phyloP scores from a whole-genome alignment of 176 grass and related monocot species.

The Hyparrhenia diplandra region DNA sequence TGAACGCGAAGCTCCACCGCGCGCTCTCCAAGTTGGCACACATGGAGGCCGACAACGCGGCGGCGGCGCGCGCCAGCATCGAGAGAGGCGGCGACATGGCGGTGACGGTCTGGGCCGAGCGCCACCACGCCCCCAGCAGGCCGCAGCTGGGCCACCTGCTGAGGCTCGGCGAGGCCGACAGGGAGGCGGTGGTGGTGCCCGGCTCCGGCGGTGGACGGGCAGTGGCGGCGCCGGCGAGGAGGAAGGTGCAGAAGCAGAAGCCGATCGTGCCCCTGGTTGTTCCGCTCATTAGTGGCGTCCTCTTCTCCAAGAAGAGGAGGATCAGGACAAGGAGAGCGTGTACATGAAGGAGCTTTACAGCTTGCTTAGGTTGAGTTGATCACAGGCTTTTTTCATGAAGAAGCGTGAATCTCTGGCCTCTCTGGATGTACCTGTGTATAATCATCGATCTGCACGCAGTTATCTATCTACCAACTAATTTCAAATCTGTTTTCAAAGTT shows the following conservation, averaged over 20 bases:
- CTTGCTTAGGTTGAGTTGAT: slow-evolving; percentile 44
- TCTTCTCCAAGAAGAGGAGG: slow-evolving; percentile 55
- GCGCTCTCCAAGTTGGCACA: slow-evolving; percentile 55
- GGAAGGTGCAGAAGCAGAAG: slow-evolving; percentile 68
- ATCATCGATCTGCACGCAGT: not conserved
- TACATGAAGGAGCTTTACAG: slow-evolving; percentile 68
- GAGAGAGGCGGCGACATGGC: slow-evolving; percentile 16
- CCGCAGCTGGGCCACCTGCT: slow-evolving; percentile 40
- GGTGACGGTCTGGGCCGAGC: slow-evolving; percentile 24
- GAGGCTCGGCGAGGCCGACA: slow-evolving; percentile 36
- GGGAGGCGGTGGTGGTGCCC: slow-evolving; percentile 23
- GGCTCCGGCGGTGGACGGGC: not conserved
- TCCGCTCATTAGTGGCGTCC: slow-evolving; percentile 44
- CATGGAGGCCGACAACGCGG: slow-evolving; percentile 57
- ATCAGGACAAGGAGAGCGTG: slow-evolving; percentile 42
- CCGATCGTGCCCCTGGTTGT: slow-evolving; percentile 62
- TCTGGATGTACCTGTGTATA: not conserved
- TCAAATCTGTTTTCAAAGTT: not conserved
- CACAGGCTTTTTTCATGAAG: not conserved
- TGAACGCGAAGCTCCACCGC: slow-evolving; percentile 68
- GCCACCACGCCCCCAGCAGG: not conserved
- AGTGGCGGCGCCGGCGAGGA: not conserved
- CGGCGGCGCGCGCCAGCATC: slow-evolving; percentile 31
- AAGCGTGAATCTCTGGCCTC: too few relatives aligned
- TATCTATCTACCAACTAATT: slow-evolving; percentile 13